Conservation (phyloP, 2,329 filamentous ascomycete genomes). For the Diaporthe humulicola region DNA sequence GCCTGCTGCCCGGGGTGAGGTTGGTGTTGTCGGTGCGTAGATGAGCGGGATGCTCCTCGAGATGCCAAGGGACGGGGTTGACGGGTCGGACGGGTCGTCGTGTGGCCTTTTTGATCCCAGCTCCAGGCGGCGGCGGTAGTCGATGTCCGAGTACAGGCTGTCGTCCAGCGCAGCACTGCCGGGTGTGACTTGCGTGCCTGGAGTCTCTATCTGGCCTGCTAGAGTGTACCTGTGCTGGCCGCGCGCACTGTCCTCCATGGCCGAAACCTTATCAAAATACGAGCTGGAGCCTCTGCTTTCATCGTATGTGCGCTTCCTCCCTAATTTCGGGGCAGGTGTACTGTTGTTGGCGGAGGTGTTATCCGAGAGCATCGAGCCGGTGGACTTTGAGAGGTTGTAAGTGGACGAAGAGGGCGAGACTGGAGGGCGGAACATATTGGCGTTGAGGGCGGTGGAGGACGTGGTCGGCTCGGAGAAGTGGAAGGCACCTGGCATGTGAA, state of each 20-base stretch:
- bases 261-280: constrained; percentile 47
- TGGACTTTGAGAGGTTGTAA: constrained; percentile 52
- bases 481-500: constrained; percentile 50
- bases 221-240: constrained; percentile 59
- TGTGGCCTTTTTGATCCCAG: constrained; percentile 62
- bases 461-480: constrained; percentile 45
- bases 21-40: constrained; percentile 42
- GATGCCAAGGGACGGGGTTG: constrained; percentile 49
- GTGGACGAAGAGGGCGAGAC: constrained; percentile 45
- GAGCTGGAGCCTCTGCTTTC: constrained; percentile 49
- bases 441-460: constrained; percentile 46
- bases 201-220: constrained; percentile 67
- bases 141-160: constrained; percentile 69
- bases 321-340: constrained; percentile 51
- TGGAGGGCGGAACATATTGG: constrained; percentile 51
- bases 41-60: constrained; percentile 51
- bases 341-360: constrained; percentile 47
- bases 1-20: constrained; percentile 49
- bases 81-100: constrained; percentile 55
- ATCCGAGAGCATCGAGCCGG: constrained; percentile 55
- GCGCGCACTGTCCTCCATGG: constrained; percentile 40
- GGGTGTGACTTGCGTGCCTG: constrained; percentile 49
- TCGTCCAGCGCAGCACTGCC: constrained; percentile 59
- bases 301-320: constrained; percentile 59
- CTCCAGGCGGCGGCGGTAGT: constrained; percentile 61